Base-by-base conservation (phyloP, 148 eudicot species). In the Beta vulgaris region DNA sequence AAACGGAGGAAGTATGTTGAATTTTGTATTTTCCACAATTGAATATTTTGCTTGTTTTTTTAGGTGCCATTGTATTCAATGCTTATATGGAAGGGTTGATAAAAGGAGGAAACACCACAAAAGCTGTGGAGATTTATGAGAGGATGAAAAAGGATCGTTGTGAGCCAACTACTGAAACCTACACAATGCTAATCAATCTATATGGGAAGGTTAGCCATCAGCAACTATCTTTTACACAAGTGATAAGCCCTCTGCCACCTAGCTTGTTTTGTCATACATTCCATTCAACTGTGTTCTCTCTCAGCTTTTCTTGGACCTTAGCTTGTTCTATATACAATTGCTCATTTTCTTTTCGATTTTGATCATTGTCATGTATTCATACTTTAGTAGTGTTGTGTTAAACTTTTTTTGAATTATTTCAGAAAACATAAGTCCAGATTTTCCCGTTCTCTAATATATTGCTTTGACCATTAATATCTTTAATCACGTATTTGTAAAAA, bases 181-280 rank as follows among this genome's bases (percentile, higher is more conserved):
- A 88, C 82, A 93, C 98, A 37, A 88, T 89, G 93, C 18, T 93
- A 77, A 91, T 91, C 69, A 93, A 89, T 81, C 57, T 88, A 39
- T 93, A 91, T 77, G 98, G 98, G 74, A 93, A 93, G 93, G 98
- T 91, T 55, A n/a, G n/a, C n/a, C n/a, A n/a, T n/a, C n/a, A n/a
- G n/a, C n/a, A n/a, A n/a, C n/a, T n/a, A n/a, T n/a, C n/a, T n/a
- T n/a, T n/a, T n/a, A n/a, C n/a, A n/a, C n/a, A n/a, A 57, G 19
- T 18, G 18, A 57, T 63, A 58, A 31, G 23, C 53, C 54, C 18
- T 0, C 57, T 21, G 7, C 25, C 55, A 49, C 25, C 55, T 49
- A 49, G 25, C 4, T 49, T 49, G n/a, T 49, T 49, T 49, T 49
- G 23, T 49, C 55, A 49, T 49, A 13, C 31, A 57, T 57, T 57